phyloP scores from a whole-genome alignment of 148 eudicot genomes.

The Polygonum aviculare region DNA sequence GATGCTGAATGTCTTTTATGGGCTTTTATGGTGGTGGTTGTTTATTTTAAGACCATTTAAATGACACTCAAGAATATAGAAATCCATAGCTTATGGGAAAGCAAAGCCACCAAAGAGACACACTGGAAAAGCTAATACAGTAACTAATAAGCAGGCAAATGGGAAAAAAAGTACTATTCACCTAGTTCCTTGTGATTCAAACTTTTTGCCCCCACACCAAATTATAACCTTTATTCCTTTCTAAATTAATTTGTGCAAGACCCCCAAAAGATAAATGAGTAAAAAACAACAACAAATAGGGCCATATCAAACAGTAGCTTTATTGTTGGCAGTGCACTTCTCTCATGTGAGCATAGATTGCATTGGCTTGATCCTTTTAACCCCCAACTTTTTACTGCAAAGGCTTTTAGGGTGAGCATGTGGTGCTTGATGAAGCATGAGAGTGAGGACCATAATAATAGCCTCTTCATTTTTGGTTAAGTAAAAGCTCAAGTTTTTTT shows the following conservation, averaged over 20 bases:
- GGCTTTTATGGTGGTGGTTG: not conserved
- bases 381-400: not conserved
- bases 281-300: not conserved
- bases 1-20: slow-evolving; percentile 5
- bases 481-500: not conserved
- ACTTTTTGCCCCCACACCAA: not conserved
- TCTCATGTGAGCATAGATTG: slow-evolving; percentile 11
- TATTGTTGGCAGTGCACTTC: slow-evolving; percentile 9
- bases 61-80: not conserved
- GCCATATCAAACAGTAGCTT: slow-evolving; percentile 10
- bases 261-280: not conserved
- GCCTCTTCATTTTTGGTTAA: not conserved
- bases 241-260: not conserved
- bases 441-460: slow-evolving; percentile 9
- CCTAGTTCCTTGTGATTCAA: not conserved
- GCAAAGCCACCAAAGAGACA: slow-evolving; percentile 5
- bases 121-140: not conserved
- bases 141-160: not conserved
- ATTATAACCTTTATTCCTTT: not conserved
- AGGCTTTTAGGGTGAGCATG: not conserved
- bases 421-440: slow-evolving; percentile 5
- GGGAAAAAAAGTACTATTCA: not conserved
- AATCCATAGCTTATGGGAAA: slow-evolving; percentile 1
- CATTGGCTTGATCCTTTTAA: slow-evolving; percentile 3
- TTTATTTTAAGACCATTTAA: not conserved